A percentile compares a stretch with the other conserved stretches of the same genome.
phyloP scores from a whole-genome alignment of 129 eudicot species.

The Lactuca sativa region DNA sequence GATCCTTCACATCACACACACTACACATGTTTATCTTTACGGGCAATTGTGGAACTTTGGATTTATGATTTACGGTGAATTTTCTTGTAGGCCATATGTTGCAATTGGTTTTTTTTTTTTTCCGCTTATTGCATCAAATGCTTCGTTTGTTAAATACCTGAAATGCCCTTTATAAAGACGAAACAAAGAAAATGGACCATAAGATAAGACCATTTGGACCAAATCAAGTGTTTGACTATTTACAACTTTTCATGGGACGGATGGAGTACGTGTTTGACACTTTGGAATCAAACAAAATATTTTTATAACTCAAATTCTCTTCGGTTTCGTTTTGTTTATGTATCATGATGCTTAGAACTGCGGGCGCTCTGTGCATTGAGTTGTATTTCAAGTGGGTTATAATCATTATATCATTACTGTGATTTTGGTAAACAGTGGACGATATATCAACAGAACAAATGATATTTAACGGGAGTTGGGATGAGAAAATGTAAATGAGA shows the following conservation, averaged over 20 bases:
- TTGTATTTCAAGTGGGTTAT: conserved; percentile 68
- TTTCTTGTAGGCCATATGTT: conserved; percentile 65
- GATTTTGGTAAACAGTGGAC: conserved; percentile 53
- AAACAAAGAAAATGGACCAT: too few species aligned
- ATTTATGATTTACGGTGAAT: conserved; percentile 4
- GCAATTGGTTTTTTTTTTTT: conserved; percentile 47
- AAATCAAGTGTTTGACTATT: too few species aligned
- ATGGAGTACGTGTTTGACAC: not conserved
- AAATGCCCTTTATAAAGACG: too few species aligned
- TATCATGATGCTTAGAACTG: not conserved
- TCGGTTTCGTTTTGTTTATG: not conserved
- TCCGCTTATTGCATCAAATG: conserved; percentile 82
- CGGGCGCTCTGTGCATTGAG: conserved; percentile 83
- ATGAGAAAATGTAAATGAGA: conserved; percentile 20
- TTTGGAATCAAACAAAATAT: conserved; percentile 10
- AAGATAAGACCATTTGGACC: too few species aligned
- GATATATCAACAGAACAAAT: not conserved
- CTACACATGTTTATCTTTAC: not conserved
- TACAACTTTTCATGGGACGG: too few species aligned
- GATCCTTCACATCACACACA: not conserved
- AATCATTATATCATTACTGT: conserved; percentile 69
- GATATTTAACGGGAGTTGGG: not conserved
- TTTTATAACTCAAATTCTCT: not conserved
- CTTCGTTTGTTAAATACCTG: conserved; percentile 46
- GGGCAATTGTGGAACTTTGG: conserved; percentile 12